These are phyloP conservation scores for Pseudocercospora musae DNA, from an alignment of 2,329 filamentous ascomycete genomes.

Conservation along the genomic window DNA sequence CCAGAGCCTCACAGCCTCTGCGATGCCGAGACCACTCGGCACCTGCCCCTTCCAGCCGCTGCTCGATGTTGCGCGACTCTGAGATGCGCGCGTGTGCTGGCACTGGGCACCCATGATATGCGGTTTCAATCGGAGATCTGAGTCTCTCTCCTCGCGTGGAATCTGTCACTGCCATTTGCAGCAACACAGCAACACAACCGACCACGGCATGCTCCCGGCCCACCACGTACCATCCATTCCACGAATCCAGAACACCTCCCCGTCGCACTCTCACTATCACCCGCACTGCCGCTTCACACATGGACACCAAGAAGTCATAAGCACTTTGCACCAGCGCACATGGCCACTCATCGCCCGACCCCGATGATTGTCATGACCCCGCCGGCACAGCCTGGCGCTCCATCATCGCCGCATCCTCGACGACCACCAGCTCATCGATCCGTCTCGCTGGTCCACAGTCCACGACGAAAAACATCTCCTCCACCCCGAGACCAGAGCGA, in stretches of 20 bases:
- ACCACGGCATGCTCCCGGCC: not conserved
- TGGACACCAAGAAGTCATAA: conserved; percentile 11
- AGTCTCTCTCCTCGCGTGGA: not conserved
- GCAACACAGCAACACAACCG: too few relatives aligned
- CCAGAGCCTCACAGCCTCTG: not conserved
- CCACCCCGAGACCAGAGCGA: conserved; percentile 19
- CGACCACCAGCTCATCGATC: conserved; percentile 45
- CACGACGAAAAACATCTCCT: conserved; percentile 18
- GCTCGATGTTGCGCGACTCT: conserved; percentile 3
- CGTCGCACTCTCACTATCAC: not conserved
- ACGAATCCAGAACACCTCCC: not conserved
- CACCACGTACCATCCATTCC: not conserved
- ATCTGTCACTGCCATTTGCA: not conserved
- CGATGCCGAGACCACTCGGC: not conserved
- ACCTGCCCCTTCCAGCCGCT: not conserved
- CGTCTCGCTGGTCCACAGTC: conserved; percentile 45
- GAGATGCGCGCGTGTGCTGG: conserved; percentile 3
- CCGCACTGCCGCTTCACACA: not conserved
- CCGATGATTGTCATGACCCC: conserved; percentile 25
- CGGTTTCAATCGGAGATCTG: not conserved
- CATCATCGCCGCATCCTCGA: conserved; percentile 27
- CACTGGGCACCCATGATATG: not conserved
- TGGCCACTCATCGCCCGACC: conserved; percentile 12
- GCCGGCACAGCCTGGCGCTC: conserved; percentile 11
- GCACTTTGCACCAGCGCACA: conserved; percentile 8